Percentiles rank a stretch among this genome's conserved stretches.
phyloP scores from a whole-genome alignment of 768 basidiomycete species.

The Rhodotorula graminis region DNA sequence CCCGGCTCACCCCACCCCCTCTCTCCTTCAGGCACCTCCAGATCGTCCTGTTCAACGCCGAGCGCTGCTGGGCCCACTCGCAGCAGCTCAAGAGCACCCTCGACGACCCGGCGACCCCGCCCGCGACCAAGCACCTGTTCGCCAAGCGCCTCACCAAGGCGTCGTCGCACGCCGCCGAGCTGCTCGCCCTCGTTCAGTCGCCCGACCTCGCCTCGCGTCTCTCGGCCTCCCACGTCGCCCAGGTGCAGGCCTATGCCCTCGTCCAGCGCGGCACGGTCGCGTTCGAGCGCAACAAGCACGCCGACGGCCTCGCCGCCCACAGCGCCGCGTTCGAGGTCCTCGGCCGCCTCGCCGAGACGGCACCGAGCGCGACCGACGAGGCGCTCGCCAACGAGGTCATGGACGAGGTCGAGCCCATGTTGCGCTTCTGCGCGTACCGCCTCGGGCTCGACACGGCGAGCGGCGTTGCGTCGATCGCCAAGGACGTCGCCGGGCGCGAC shows the following conservation, averaged over 20 bases:
- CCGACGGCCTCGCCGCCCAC: constrained; percentile 64
- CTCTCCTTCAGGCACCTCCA: constrained; percentile 53
- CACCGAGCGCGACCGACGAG: constrained; percentile 64
- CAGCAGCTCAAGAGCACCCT: constrained; percentile 65
- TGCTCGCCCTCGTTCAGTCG: constrained; percentile 68
- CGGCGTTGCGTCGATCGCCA: constrained; percentile 55
- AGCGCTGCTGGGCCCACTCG: constrained; percentile 85
- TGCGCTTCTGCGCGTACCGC: constrained; percentile 86
- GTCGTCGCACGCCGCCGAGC: constrained; percentile 70
- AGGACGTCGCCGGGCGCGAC: constrained; percentile 59
- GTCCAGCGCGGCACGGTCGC: constrained; percentile 77
- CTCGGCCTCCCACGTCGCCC: constrained; percentile 51
- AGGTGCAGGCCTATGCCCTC: constrained; percentile 72
- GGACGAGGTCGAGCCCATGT: constrained; percentile 84
- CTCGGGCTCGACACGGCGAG: constrained; percentile 58
- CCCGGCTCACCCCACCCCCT: not conserved
- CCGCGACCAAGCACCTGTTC: constrained; percentile 65
- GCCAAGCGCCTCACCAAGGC: constrained; percentile 70
- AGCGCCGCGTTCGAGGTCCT: constrained; percentile 71
- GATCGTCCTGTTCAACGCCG: constrained; percentile 79
- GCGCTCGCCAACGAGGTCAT: constrained; percentile 76
- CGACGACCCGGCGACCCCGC: constrained; percentile 55
- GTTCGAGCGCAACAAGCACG: constrained; percentile 68
- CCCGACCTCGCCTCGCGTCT: constrained; percentile 54
- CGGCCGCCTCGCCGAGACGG: constrained; percentile 60